Conservation (phyloP, 1,139 yeast species). For the Yamadazyma buinensis region DNA sequence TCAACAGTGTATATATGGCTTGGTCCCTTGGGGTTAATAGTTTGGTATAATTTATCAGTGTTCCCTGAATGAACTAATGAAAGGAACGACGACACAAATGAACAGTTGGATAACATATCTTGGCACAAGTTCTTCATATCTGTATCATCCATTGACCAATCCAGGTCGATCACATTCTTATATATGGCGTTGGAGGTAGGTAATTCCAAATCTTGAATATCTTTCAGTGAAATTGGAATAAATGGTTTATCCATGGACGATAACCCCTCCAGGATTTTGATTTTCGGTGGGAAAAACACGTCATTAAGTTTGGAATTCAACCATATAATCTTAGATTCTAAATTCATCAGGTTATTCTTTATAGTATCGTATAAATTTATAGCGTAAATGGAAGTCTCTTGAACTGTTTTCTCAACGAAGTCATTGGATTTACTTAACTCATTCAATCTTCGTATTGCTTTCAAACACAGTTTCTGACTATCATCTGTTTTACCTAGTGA, state of each 20-base stretch:
- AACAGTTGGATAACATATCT: conserved; percentile 66
- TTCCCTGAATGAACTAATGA: conserved; percentile 29
- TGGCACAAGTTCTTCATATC: conserved; percentile 38
- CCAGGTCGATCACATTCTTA: conserved; percentile 11
- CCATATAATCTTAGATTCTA: conserved; percentile 37
- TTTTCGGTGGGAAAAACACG: conserved; percentile 33
- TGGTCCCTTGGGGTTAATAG: conserved; percentile 25
- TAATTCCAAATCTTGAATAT: conserved; percentile 11
- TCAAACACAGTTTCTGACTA: conserved; percentile 20
- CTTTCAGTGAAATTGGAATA: not conserved
- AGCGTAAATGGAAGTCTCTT: conserved; percentile 18
- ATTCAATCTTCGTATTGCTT: conserved; percentile 26
- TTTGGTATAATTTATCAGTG: conserved; percentile 11
- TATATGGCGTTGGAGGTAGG: conserved; percentile 12
- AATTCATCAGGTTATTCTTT: conserved; percentile 7
- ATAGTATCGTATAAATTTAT: conserved; percentile 19
- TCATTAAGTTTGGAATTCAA: conserved; percentile 34
- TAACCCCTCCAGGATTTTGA: conserved; percentile 16
- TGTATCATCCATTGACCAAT: conserved; percentile 16
- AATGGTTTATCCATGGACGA: conserved; percentile 12
- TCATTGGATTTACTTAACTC: conserved; percentile 8
- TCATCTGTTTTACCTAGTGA: conserved; percentile 8
- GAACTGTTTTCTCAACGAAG: not conserved
- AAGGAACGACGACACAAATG: conserved; percentile 66
- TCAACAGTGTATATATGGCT: conserved; percentile 32